Base-by-base conservation (phyloP, 2,329 filamentous ascomycete genomes). In the Stemphylium lycopersici region DNA sequence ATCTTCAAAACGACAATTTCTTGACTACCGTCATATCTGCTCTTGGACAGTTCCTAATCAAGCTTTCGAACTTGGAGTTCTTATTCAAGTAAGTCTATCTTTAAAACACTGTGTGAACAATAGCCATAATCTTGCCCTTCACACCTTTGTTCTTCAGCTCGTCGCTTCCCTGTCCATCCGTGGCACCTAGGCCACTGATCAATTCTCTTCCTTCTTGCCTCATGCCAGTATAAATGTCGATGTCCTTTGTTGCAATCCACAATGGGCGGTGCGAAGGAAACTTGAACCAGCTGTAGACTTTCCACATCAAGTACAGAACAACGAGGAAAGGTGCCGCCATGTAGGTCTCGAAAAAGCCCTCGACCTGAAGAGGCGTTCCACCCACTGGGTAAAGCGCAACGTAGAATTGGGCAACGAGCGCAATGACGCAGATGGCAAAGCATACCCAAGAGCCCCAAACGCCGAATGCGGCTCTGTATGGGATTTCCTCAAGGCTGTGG, bases 231-330 rank as follows among this genome's bases (percentile, higher is more conserved):
- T 64, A 56, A 12, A 73, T 56, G 56, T 75, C 72, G 45, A 76
- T 72, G 11, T 74, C 62, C 24, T 65, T 51, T 24, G 64, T 64
- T 22, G 43, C 45, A 32, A 73, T 64, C 42, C 56, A 74, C 22
- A 70, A 46, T 10, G 55, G 51, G 50, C 66, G 66, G 37, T 69
- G 64, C 26, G 44, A 37, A 20, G 66, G 66, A 31, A 36, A 37
- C 18, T 52, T 52, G 46, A 52, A 54, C 64, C 62, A 68, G 29
- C 55, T 62, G 43, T 63, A 74, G 16, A 74, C 49, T 48, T 78
- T 79, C 76, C 76, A 79, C 41, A 64, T 54, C 18, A 83, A 52
- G 66, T 83, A 90, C 11, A 82, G 73, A 12, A 70, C 67, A 3
- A 78, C 52, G 62, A 77, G 80, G 41, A 79, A 77, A 6, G 66